Percentiles rank a stretch among this genome's conserved stretches.
These are phyloP conservation scores for Alternaria sp. DNA, from an alignment of 2,329 filamentous ascomycete genomes.

Conservation along the genomic window DNA sequence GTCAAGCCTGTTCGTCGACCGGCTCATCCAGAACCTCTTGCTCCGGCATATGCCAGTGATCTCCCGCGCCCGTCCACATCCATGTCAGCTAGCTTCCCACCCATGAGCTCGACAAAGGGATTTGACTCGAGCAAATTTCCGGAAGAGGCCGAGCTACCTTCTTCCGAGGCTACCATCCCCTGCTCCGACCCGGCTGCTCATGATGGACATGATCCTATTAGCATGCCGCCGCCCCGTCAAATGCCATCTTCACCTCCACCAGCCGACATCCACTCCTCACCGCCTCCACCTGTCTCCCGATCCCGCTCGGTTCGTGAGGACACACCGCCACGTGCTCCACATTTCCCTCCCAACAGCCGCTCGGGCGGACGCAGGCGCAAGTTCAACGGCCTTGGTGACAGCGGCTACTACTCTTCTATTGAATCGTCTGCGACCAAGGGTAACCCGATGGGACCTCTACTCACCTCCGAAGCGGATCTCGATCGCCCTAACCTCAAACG, in stretches of 20 bases:
- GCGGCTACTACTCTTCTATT: conserved; percentile 95
- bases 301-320: conserved; percentile 66
- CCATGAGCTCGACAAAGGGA: conserved; percentile 53
- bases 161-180: conserved; percentile 62
- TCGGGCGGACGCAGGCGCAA: conserved; percentile 77
- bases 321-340: conserved; percentile 77
- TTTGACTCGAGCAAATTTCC: conserved; percentile 62
- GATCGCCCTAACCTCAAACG: conserved; percentile 84
- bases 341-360: conserved; percentile 70
- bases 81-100: conserved; percentile 46
- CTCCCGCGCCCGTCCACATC: conserved; percentile 51
- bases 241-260: conserved; percentile 76
- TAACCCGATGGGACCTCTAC: conserved; percentile 68
- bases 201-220: conserved; percentile 56
- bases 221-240: conserved; percentile 55
- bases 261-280: conserved; percentile 85
- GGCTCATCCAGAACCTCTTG: conserved; percentile 54
- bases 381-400: conserved; percentile 84
- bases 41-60: conserved; percentile 44
- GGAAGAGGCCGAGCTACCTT: conserved; percentile 58
- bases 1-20: conserved; percentile 74
- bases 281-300: conserved; percentile 80
- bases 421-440: conserved; percentile 88
- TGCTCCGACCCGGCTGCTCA: conserved; percentile 61
- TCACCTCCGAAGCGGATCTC: conserved; percentile 77